These are phyloP conservation scores for Groenewaldozyma tartarivorans DNA, from an alignment of 805 yeast species.

Conservation along the genomic window DNA sequence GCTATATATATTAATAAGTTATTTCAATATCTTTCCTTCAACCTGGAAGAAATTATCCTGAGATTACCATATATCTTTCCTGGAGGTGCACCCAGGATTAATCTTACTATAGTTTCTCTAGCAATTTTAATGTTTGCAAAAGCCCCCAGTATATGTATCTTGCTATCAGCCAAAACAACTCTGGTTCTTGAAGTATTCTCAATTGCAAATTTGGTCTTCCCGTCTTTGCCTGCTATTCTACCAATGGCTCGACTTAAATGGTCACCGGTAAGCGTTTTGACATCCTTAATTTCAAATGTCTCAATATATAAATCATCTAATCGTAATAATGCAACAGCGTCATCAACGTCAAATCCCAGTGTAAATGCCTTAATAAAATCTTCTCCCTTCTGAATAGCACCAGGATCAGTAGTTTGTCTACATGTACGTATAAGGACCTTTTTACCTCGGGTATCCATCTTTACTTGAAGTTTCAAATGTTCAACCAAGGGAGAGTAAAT, in stretches of 20 bases:
- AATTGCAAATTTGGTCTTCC: conserved; percentile 96
- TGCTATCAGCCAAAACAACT: conserved; percentile 93
- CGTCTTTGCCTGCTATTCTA: conserved; percentile 99
- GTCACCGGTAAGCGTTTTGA: conserved; percentile 89
- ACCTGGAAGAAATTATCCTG: conserved; percentile 92
- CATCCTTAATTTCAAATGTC: conserved; percentile 94
- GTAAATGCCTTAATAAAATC: conserved; percentile 95
- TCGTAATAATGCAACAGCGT: conserved; percentile 88
- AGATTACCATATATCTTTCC: conserved; percentile 96
- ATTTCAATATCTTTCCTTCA: conserved; percentile 82
- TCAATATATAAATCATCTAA: conserved; percentile 94
- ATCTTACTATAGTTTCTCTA: conserved; percentile 90
- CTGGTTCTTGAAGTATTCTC: conserved; percentile 98
- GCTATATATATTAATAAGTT: background rate
- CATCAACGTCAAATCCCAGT: conserved; percentile 93
- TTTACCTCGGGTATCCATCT: conserved; percentile 80
- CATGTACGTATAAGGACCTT: conserved; percentile 76
- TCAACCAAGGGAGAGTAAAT: conserved; percentile 94
- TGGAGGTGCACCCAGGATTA: conserved; percentile 96
- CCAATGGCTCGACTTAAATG: conserved; percentile 98
- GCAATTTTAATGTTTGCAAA: conserved; percentile 97
- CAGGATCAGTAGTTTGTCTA: conserved; percentile 75
- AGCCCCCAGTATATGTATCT: conserved; percentile 94
- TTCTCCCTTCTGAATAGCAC: conserved; percentile 96
- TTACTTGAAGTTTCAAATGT: conserved; percentile 85